Conservation (phyloP, 768 basidiomycete species). For the Lactarius indigo region DNA sequence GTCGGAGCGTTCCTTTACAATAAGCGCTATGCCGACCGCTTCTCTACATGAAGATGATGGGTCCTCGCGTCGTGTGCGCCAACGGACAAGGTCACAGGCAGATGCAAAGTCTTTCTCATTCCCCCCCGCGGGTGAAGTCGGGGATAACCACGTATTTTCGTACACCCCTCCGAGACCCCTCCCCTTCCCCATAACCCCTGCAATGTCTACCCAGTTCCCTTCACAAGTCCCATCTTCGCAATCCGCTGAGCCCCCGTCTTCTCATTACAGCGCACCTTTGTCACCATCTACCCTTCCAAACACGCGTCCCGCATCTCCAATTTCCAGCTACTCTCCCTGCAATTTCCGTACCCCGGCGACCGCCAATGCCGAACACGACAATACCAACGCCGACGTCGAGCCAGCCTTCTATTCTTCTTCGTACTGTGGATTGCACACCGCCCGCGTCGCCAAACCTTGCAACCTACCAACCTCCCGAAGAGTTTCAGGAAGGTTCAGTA, state of each 20-base stretch:
- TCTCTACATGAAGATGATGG: constrained; percentile 16
- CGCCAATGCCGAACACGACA: constrained; percentile 28
- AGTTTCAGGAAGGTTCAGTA: constrained; percentile 30
- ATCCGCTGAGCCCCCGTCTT: neutral
- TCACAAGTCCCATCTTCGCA: neutral
- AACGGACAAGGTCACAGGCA: constrained; percentile 9
- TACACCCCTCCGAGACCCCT: constrained; percentile 20
- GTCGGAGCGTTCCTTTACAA: constrained; percentile 18
- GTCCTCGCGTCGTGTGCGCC: constrained; percentile 12
- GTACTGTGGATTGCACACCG: constrained; percentile 28
- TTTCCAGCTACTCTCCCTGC: constrained; percentile 2
- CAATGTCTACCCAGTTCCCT: neutral
- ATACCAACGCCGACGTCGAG: constrained; percentile 24
- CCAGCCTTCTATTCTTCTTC: constrained; percentile 13
- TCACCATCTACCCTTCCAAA: neutral
- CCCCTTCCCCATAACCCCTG: constrained; percentile 17
- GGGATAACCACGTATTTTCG: constrained; percentile 4
- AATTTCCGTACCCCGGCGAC: constrained; percentile 24
- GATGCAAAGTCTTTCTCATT: constrained; percentile 18
- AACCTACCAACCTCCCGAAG: constrained; percentile 40
- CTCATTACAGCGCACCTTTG: neutral
- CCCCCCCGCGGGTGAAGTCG: neutral
- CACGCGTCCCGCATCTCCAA: neutral
- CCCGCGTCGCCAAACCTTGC: constrained; percentile 36
- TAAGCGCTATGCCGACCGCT: constrained; percentile 2